Conservation (phyloP, 257 asterid species). For the Nicotiana paniculata region DNA sequence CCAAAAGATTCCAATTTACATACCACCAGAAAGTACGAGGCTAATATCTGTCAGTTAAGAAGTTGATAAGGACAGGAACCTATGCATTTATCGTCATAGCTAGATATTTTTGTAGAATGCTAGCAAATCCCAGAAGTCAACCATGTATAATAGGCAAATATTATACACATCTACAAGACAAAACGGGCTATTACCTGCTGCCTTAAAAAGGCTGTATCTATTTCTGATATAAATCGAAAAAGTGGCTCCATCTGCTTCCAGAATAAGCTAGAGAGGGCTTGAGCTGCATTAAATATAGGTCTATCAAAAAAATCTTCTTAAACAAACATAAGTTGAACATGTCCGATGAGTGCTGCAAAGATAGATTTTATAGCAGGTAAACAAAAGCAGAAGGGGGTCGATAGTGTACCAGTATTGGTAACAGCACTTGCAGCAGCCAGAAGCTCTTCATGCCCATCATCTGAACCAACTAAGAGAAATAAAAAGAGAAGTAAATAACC, state of each 20-base stretch:
- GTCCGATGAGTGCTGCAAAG: not conserved
- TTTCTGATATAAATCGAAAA: constrained; percentile 64
- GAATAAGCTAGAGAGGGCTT: constrained; percentile 67
- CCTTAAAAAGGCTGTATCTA: constrained; percentile 57
- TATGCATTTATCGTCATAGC: not conserved
- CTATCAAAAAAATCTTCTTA: not conserved
- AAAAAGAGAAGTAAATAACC: constrained; percentile 12
- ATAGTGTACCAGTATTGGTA: constrained; percentile 54
- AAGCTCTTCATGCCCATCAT: constrained; percentile 87
- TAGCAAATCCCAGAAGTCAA: not conserved
- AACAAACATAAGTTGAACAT: not conserved
- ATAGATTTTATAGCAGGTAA: not conserved
- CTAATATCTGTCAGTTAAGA: not conserved
- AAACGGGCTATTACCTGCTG: constrained; percentile 51
- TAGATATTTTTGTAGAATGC: not conserved
- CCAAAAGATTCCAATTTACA: not conserved
- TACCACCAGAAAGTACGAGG: not conserved
- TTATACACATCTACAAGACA: not conserved
- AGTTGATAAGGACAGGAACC: not conserved
- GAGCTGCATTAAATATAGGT: constrained; percentile 41
- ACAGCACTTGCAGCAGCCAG: constrained; percentile 85
- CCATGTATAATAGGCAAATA: not conserved
- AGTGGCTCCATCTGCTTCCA: constrained; percentile 83
- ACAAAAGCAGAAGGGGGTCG: constrained; percentile 8
- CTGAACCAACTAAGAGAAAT: constrained; percentile 51